Conservation (phyloP, 2,329 filamentous ascomycete species). For the Hyphodiscus sp. region DNA sequence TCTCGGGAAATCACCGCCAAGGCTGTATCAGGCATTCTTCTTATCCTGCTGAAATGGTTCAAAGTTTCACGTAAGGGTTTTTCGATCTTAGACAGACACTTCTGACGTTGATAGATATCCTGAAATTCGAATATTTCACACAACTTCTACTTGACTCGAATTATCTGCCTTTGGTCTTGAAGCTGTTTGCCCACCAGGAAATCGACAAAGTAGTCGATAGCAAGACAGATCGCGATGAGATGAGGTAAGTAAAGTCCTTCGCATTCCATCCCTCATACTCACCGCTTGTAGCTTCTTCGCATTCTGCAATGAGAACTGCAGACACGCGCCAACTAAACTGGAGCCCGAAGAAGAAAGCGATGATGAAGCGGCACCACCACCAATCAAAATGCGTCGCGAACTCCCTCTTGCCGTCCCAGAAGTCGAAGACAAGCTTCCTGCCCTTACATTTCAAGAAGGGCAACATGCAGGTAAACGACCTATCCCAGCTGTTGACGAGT, state of each 20-base stretch:
- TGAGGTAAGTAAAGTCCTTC: constrained; percentile 52
- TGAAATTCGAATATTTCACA: constrained; percentile 94
- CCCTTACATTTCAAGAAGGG: constrained; percentile 27
- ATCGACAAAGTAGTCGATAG: constrained; percentile 85
- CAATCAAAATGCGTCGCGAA: constrained; percentile 57
- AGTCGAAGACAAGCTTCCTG: constrained; percentile 30
- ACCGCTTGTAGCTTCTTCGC: constrained; percentile 66
- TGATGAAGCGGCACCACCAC: constrained; percentile 77
- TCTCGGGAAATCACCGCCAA: constrained; percentile 84
- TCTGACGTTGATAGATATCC: constrained; percentile 55
- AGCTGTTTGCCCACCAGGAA: constrained; percentile 91
- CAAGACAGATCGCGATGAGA: constrained; percentile 73
- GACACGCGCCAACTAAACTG: constrained; percentile 28
- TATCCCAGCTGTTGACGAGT: constrained; percentile 68
- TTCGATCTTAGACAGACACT: neutral
- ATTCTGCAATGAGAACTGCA: constrained; percentile 72
- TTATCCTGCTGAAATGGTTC: constrained; percentile 93
- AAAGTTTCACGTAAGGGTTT: constrained; percentile 76
- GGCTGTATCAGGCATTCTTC: constrained; percentile 80
- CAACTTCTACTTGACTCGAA: constrained; percentile 92
- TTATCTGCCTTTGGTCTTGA: constrained; percentile 85
- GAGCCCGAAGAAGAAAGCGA: constrained; percentile 39
- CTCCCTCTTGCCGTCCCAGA: constrained; percentile 38
- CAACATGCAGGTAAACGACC: constrained; percentile 21
- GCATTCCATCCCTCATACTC: constrained; percentile 5